Percentiles rank a stretch among this genome's conserved stretches.
phyloP scores from a whole-genome alignment of 1,284 basidiomycete species.

The Singerocomus inundabilis region DNA sequence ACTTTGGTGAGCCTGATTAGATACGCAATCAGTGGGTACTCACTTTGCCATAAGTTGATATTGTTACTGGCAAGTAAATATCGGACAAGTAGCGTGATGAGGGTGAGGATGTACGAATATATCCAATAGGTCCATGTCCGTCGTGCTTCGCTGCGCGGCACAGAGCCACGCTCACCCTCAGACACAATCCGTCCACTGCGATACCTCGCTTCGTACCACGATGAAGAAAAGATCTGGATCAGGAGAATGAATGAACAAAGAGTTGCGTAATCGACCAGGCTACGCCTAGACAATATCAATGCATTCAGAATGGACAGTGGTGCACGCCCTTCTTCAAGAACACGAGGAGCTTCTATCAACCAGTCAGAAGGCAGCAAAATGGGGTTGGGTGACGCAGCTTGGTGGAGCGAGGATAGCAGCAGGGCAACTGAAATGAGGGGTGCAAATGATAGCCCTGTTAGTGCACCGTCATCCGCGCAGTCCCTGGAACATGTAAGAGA shows the following conservation, averaged over 20 bases:
- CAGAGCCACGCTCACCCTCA: slow-evolving; percentile 68
- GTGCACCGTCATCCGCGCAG: slow-evolving; percentile 78
- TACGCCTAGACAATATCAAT: slow-evolving; percentile 68
- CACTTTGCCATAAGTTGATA: slow-evolving; percentile 60
- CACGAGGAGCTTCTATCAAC: slow-evolving; percentile 72
- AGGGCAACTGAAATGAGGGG: slow-evolving; percentile 73
- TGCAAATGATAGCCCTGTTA: slow-evolving; percentile 76
- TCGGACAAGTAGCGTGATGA: slow-evolving; percentile 48
- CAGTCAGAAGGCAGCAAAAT: slow-evolving; percentile 56
- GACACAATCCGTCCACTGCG: slow-evolving; percentile 41
- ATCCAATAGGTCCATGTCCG: slow-evolving; percentile 60
- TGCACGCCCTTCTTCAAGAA: slow-evolving; percentile 40
- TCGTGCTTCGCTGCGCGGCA: slow-evolving; percentile 69
- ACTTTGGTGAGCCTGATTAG: slow-evolving; percentile 8
- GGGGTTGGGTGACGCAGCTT: slow-evolving; percentile 24
- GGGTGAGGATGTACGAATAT: slow-evolving; percentile 56
- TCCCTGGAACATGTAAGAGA: slow-evolving; percentile 47
- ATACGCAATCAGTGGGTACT: slow-evolving; percentile 40
- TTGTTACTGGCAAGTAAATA: slow-evolving; percentile 42
- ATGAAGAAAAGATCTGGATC: slow-evolving; percentile 73
- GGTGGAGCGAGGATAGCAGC: slow-evolving; percentile 51
- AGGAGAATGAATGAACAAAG: slow-evolving; percentile 78
- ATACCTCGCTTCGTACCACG: slow-evolving; percentile 63
- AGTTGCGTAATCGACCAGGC: slow-evolving; percentile 74
- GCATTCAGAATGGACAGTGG: slow-evolving; percentile 54